Conservation (phyloP, 2,329 filamentous ascomycete species). For the Botrytis sinoallii region DNA sequence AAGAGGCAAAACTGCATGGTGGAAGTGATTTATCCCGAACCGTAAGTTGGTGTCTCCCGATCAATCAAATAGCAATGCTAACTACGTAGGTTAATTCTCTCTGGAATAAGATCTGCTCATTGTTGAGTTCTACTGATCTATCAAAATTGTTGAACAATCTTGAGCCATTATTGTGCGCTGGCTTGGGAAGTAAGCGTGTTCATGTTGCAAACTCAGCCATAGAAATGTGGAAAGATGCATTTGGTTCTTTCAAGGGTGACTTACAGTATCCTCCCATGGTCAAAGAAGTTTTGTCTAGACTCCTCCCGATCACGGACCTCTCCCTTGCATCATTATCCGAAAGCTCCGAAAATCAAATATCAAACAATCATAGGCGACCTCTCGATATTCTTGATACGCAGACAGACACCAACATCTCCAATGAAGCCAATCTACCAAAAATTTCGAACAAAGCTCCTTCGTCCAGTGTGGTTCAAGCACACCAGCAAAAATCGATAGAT, state of each 20-base stretch:
- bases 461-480: neutral
- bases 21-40: constrained; percentile 43
- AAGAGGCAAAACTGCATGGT: constrained; percentile 43
- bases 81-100: constrained; percentile 45
- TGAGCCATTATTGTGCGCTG: constrained; percentile 53
- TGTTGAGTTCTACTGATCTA: constrained; percentile 37
- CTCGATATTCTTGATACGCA: constrained; percentile 43
- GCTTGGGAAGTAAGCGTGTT: constrained; percentile 56
- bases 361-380: constrained; percentile 24
- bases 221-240: constrained; percentile 67
- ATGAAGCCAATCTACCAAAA: constrained; percentile 4
- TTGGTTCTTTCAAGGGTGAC: constrained; percentile 53
- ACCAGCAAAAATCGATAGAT: neutral
- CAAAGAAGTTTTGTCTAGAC: constrained; percentile 57
- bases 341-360: constrained; percentile 37
- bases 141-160: constrained; percentile 50
- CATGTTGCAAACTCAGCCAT: constrained; percentile 54
- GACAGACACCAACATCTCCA: constrained; percentile 22
- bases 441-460: neutral
- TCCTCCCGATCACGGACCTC: constrained; percentile 55
- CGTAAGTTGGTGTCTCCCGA: constrained; percentile 41
- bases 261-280: constrained; percentile 65
- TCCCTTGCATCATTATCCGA: constrained; percentile 48
- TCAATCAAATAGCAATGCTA: constrained; percentile 32
- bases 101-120: constrained; percentile 49